A percentile compares a stretch with the other conserved stretches of the same genome.
These are phyloP conservation scores for Lachnellula willkommii DNA, from an alignment of 2,329 filamentous ascomycete genomes.

Conservation along the genomic window DNA sequence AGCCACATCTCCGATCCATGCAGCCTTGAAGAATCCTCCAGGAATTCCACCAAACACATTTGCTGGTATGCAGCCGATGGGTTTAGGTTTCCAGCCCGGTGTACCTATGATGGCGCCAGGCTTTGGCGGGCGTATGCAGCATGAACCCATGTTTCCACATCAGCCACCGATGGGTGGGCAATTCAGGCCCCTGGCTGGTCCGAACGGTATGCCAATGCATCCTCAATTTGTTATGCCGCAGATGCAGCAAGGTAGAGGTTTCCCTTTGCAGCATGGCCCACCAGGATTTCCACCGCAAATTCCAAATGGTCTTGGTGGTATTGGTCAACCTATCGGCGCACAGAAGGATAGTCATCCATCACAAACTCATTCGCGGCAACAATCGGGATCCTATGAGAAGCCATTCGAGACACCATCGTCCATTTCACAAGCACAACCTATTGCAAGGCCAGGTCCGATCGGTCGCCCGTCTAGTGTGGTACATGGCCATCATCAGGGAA, in stretches of 20 bases:
- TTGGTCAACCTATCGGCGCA: slow-evolving; percentile 37
- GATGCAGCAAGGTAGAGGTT: slow-evolving; percentile 45
- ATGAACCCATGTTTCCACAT: slow-evolving; percentile 50
- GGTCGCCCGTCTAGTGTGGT: slow-evolving; percentile 74
- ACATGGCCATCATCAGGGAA: slow-evolving; percentile 43
- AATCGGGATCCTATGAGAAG: slow-evolving; percentile 64
- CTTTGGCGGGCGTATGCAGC: slow-evolving; percentile 36
- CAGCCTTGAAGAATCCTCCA: slow-evolving; percentile 52
- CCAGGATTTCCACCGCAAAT: slow-evolving; percentile 49
- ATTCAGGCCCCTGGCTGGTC: slow-evolving; percentile 47
- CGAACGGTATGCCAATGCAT: slow-evolving; percentile 48
- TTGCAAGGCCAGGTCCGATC: slow-evolving; percentile 79
- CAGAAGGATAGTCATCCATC: slow-evolving; percentile 38
- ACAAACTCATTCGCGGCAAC: slow-evolving; percentile 67
- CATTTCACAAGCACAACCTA: slow-evolving; percentile 59
- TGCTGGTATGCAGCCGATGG: slow-evolving; percentile 48
- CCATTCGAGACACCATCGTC: slow-evolving; percentile 35
- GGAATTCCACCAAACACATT: slow-evolving; percentile 43
- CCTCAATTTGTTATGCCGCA: slow-evolving; percentile 58
- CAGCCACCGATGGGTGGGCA: slow-evolving; percentile 46
- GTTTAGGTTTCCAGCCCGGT: slow-evolving; percentile 49
- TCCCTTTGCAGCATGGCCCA: slow-evolving; percentile 39
- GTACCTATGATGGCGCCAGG: slow-evolving; percentile 38
- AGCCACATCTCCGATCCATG: slow-evolving; percentile 59
- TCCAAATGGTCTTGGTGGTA: slow-evolving; percentile 36